These are phyloP conservation scores for Circinella umbellata DNA, from an alignment of 371 early-diverging fungal species.

Conservation along the genomic window DNA sequence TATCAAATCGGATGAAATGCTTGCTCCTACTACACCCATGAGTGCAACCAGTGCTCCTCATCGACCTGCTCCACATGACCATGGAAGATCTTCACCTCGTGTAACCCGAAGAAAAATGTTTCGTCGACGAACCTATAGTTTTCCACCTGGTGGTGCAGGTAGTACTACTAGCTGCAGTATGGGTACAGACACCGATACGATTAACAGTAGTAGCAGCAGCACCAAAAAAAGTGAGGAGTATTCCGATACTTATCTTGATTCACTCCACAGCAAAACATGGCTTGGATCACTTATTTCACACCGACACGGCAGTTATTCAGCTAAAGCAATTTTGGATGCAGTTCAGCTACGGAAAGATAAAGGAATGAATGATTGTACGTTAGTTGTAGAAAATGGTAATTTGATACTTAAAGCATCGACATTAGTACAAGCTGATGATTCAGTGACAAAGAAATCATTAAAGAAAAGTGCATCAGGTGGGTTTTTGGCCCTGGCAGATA, in stretches of 20 bases:
- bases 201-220: conserved; percentile 7
- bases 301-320: conserved; percentile 30
- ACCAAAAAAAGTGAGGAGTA: conserved; percentile 9
- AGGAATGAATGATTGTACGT: conserved; percentile 23
- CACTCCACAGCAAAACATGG: conserved; percentile 37
- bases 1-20: background rate
- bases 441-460: conserved; percentile 10
- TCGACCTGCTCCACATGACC: background rate
- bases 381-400: conserved; percentile 25
- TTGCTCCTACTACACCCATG: background rate
- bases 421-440: conserved; percentile 21
- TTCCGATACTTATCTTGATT: conserved; percentile 22
- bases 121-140: conserved; percentile 41
- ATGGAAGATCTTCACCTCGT: conserved; percentile 15
- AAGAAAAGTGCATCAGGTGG: conserved; percentile 23
- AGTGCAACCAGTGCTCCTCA: background rate
- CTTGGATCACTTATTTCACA: conserved; percentile 40
- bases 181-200: conserved; percentile 10
- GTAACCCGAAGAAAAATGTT: conserved; percentile 26
- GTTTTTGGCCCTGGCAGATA: conserved; percentile 25
- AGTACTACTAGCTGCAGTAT: background rate
- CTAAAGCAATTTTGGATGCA: conserved; percentile 33
- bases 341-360: conserved; percentile 24
- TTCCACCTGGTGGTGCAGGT: conserved; percentile 40
- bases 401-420: conserved; percentile 36